Percentiles rank a stretch among this genome's conserved stretches.
Evolutionary conservation across 2,329 filamentous ascomycete genomes (phyloP).

Genomic region (Claviceps humidiphila): DNA sequence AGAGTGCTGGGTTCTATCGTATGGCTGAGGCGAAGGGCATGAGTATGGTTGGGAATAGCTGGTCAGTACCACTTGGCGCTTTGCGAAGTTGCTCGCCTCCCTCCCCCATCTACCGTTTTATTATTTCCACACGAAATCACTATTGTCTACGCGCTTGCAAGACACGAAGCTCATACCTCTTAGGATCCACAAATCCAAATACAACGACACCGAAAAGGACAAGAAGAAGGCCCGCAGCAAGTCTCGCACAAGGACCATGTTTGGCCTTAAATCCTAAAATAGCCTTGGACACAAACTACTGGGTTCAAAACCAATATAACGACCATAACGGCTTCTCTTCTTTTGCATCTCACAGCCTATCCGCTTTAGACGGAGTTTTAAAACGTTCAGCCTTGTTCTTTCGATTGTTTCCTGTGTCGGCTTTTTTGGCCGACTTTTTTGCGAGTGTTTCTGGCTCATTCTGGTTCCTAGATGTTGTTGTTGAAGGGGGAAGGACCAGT

Average conservation of each 20-base stretch:
- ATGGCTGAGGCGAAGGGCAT: constrained; percentile 85
- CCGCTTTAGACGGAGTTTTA: too few species aligned
- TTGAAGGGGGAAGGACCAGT: too few species aligned
- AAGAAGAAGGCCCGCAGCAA: constrained; percentile 61
- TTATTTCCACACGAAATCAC: too few species aligned
- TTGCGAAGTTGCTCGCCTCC: neutral
- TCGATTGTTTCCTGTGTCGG: too few species aligned
- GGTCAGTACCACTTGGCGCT: constrained; percentile 44
- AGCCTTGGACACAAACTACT: neutral
- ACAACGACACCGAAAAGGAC: constrained; percentile 49
- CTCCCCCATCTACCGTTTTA: too few species aligned
- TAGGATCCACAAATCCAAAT: constrained; percentile 96
- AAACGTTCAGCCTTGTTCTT: too few species aligned
- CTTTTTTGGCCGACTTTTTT: too few species aligned
- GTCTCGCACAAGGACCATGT: constrained; percentile 61
- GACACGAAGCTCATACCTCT: neutral
- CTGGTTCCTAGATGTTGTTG: too few species aligned
- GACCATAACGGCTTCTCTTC: constrained; percentile 15
- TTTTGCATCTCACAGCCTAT: neutral
- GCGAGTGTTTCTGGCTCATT: too few species aligned
- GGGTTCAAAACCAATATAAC: constrained; percentile 8
- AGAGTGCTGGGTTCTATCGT: constrained; percentile 81
- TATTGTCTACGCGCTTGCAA: too few species aligned
- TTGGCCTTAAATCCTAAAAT: constrained; percentile 33
- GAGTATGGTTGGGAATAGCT: constrained; percentile 97